phyloP scores from a whole-genome alignment of 768 basidiomycete genomes.

The Clitopilus passeckerianus region DNA sequence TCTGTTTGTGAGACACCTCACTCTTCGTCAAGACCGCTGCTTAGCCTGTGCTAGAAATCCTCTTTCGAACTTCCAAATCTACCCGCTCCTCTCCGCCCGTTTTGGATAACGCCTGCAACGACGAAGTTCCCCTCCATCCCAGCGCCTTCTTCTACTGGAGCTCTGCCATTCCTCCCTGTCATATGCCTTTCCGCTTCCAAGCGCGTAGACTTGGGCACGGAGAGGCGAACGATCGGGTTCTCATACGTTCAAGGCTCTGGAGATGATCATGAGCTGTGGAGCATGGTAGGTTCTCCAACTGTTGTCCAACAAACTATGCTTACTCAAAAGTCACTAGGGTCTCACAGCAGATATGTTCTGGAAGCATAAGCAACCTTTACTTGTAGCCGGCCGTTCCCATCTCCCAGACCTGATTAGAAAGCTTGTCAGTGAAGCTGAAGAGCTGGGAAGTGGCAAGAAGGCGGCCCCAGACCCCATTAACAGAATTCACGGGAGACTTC shows the following conservation, averaged over 20 bases:
- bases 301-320: neutral
- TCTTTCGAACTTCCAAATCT: constrained; percentile 65
- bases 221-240: constrained; percentile 65
- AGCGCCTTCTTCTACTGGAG: constrained; percentile 6
- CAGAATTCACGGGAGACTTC: constrained; percentile 34
- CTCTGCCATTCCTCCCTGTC: constrained; percentile 54
- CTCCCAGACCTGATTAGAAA: constrained; percentile 41
- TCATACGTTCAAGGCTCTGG: constrained; percentile 92
- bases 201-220: constrained; percentile 53
- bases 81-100: constrained; percentile 64
- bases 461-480: constrained; percentile 22
- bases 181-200: constrained; percentile 86
- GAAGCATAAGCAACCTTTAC: constrained; percentile 43
- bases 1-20: constrained; percentile 49
- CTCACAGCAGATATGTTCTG: constrained; percentile 75
- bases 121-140: constrained; percentile 37
- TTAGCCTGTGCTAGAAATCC: constrained; percentile 44
- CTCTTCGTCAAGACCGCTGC: neutral
- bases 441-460: neutral
- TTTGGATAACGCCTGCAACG: constrained; percentile 84
- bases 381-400: constrained; percentile 40
- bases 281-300: constrained; percentile 41
- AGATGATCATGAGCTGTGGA: constrained; percentile 93
- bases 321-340: constrained; percentile 44
- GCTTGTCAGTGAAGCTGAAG: constrained; percentile 16